Evolutionary conservation across 345 rosid genomes (phyloP), one percentile per base, ranked within the genome.

Genomic region (Microthlaspi erraticum): DNA sequence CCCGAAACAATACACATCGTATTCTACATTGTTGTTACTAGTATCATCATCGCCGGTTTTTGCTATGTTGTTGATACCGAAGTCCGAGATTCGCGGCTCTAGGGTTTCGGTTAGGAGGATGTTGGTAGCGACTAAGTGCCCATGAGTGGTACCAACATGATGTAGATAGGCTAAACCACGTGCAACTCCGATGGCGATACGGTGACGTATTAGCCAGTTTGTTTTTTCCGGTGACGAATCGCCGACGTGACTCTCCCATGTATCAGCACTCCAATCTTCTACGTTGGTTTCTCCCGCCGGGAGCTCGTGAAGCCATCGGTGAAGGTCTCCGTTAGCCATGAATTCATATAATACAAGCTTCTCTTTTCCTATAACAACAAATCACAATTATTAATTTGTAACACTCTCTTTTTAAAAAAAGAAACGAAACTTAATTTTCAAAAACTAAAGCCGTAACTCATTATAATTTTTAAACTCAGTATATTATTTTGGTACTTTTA

Each of bases 101-200:
- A 91, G 73, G 51, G 78, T 72, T 48, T 93, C 97, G 7, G 88
- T 66, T 10, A 93, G 77, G n/a, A 93, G 91, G 45, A 93, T 57
- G 54, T 91, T 93, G 56, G 97, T 81, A 13, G 96, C 71, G 5
- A 89, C 91, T 5, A 93, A 86, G 66, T 87, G 95, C 50, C 93
- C 96, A 43, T 93, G 98, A 18, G 78, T 74, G 34, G 85, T 85
- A 2, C 98, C 98, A 8, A 85, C 87, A 34, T 93, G 96, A 78
- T 93, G 98, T 51, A 93, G 91, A 52, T 91, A 93, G 13, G 92
- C 96, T 6, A 93, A 78, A n/a, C 94, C 98, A 10, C 98, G 97
- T 0, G 98, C 96, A 42, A 91, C 81, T 4, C 98, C 97, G 3
- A 89, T 79, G 0, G 98, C 96, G 0, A 93, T 82, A 19, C 88